A percentile compares a stretch with the other conserved stretches of the same genome.
phyloP scores from a whole-genome alignment of 2,329 filamentous ascomycete genomes.

The Paracamarosporium sp. region DNA sequence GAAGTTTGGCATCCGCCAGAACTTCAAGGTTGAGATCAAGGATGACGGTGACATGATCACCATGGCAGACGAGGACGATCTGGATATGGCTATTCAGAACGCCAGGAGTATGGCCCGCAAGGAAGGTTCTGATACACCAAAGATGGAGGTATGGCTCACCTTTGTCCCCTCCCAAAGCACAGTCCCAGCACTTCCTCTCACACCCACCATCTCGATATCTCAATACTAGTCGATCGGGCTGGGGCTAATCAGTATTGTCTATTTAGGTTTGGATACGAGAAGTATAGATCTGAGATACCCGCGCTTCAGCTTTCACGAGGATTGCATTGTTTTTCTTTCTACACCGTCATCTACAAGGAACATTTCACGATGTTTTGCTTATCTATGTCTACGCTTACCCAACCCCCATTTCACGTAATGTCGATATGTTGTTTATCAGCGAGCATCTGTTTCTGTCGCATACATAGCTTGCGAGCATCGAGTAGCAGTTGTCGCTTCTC shows the following conservation, averaged over 20 bases:
- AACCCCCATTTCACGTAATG: constrained; percentile 34
- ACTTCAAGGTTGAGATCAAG: constrained; percentile 87
- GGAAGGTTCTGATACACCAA: constrained; percentile 82
- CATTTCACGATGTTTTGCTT: constrained; percentile 16
- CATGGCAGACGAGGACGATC: constrained; percentile 93
- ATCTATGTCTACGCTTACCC: background rate
- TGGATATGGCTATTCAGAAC: constrained; percentile 82
- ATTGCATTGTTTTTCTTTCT: constrained; percentile 26
- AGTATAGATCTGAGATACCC: constrained; percentile 52
- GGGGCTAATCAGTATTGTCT: constrained; percentile 19
- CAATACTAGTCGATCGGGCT: constrained; percentile 13
- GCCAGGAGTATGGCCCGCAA: constrained; percentile 73
- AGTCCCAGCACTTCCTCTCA: constrained; percentile 21
- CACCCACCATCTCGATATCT: constrained; percentile 17
- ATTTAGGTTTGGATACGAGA: constrained; percentile 54
- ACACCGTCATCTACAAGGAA: constrained; percentile 5
- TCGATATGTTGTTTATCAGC: constrained; percentile 31
- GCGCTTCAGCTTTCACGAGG: constrained; percentile 14
- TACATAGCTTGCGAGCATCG: background rate
- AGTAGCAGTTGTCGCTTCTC: constrained; percentile 3
- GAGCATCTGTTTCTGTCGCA: constrained; percentile 28
- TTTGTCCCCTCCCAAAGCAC: background rate
- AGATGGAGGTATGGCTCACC: constrained; percentile 83
- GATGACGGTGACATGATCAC: constrained; percentile 98
- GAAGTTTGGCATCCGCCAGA: constrained; percentile 80